Evolutionary conservation across 257 asterid genomes (phyloP), one percentile per base, ranked within the genome.

Genomic region (Mitragyna speciosa): DNA sequence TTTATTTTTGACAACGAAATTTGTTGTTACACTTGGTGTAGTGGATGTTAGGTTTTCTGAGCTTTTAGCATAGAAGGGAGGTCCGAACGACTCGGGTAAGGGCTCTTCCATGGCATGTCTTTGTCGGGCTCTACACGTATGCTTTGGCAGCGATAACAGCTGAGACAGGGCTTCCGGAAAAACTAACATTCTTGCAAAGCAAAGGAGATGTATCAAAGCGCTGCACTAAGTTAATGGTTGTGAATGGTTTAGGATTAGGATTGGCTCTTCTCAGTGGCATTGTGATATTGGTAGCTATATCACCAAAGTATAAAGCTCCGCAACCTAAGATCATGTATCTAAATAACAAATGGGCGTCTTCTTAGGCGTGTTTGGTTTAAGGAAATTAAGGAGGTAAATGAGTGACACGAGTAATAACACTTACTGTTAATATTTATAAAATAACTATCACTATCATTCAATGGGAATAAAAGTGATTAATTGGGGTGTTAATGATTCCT

Each of bases 51-150:
- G 97, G 97, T 4, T 94, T 94, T 70, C 45, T 87, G 79, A 91
- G 92, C 89, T 94, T 94, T 77, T 92, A 97, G 97, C 94, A 91
- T 86, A 87, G 68, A 85, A 93, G 89, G 24, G 98, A 93, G 86
- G 90, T 82, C 24, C 90, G 97, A 78, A 86, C 78, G 8, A 83
- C 91, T 2, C 86, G 92, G 85, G 85, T 82, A 9, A 85, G 79
- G 52, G 82, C 89, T 75, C 87, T 93, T 31, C 97, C 98, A 22
- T 94, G 98, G 98, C 98, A 92, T 61, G 88, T 90, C 73, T 92
- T 94, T 71, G 82, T 94, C 3, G 97, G 97, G n/a, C 81, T 94
- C 11, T 94, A 94, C 83, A 90, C 97, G 15, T 90, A 94, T 54
- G 94, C 96, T 28, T 83, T 94, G 82, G 97, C 96, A 3, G 90